Conservation (phyloP, 2,329 filamentous ascomycete species). For the Escovopsis sp. region DNA sequence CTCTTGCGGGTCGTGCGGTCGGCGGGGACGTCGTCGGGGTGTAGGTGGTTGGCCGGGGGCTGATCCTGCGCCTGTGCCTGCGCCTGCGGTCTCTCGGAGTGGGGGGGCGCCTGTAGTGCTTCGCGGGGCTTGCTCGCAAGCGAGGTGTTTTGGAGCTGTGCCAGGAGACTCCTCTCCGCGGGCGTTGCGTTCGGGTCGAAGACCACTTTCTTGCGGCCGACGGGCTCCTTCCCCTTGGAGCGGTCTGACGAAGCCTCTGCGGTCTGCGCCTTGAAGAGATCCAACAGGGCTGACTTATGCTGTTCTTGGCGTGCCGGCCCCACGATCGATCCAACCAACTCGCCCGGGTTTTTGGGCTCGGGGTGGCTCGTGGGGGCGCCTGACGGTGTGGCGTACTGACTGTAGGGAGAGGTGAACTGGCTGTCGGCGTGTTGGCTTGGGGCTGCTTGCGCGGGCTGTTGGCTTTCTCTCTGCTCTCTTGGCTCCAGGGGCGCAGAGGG, state of each 20-base stretch:
- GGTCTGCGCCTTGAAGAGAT: constrained; percentile 36
- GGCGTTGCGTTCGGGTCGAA: background rate
- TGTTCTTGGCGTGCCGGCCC: constrained; percentile 10
- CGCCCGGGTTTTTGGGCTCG: constrained; percentile 11
- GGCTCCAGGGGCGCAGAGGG: background rate
- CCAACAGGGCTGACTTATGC: constrained; percentile 35
- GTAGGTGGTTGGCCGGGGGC: too few species aligned
- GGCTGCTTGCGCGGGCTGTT: background rate
- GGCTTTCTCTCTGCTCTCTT: background rate
- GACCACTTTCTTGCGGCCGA: background rate
- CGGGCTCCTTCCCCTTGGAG: background rate
- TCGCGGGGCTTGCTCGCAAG: background rate
- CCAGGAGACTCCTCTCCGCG: constrained; percentile 1
- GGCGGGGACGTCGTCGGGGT: background rate
- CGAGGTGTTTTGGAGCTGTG: constrained; percentile 1
- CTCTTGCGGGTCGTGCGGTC: background rate
- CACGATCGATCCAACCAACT: constrained; percentile 14
- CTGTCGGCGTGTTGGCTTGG: background rate
- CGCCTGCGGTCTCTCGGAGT: background rate
- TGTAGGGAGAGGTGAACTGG: background rate
- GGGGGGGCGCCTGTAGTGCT: too few species aligned
- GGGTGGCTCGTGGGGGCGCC: background rate
- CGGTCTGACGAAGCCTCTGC: constrained; percentile 3
- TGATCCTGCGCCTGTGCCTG: background rate
- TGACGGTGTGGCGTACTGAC: constrained; percentile 1